These are phyloP conservation scores for Cenchrus fungigraminus DNA, from an alignment of 176 grass and related monocot species.

Conservation along the genomic window DNA sequence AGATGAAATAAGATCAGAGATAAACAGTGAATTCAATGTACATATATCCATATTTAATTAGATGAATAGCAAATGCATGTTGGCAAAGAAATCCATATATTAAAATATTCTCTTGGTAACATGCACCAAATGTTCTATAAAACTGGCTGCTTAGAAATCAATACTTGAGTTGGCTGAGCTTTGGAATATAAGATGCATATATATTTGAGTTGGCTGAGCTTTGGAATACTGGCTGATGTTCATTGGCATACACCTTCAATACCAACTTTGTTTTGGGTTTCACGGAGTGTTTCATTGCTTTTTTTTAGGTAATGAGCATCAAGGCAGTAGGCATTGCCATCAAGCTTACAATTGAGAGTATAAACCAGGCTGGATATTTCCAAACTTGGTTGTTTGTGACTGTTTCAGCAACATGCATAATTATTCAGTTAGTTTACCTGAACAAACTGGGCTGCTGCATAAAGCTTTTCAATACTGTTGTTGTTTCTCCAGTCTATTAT, in stretches of 20 bases:
- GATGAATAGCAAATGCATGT: no score
- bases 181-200: no score
- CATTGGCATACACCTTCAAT: background rate
- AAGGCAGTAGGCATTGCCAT: conserved; percentile 94
- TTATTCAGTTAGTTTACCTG: conserved; percentile 88
- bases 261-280: conserved; percentile 19
- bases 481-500: conserved; percentile 95
- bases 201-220: no score
- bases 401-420: conserved; percentile 72
- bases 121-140: no score
- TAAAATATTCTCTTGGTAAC: no score
- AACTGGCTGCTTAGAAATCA: no score
- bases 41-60: no score
- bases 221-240: conserved; percentile 6
- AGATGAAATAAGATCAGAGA: no score
- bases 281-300: background rate
- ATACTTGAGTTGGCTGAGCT: no score
- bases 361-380: conserved; percentile 86
- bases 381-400: conserved; percentile 92
- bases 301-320: conserved; percentile 86
- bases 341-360: conserved; percentile 85
- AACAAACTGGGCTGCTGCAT: conserved; percentile 71
- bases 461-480: conserved; percentile 81
- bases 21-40: no score
- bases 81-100: no score